These are phyloP conservation scores for Penicillium rolfsii DNA, from an alignment of 2,329 filamentous ascomycete species.

Conservation along the genomic window DNA sequence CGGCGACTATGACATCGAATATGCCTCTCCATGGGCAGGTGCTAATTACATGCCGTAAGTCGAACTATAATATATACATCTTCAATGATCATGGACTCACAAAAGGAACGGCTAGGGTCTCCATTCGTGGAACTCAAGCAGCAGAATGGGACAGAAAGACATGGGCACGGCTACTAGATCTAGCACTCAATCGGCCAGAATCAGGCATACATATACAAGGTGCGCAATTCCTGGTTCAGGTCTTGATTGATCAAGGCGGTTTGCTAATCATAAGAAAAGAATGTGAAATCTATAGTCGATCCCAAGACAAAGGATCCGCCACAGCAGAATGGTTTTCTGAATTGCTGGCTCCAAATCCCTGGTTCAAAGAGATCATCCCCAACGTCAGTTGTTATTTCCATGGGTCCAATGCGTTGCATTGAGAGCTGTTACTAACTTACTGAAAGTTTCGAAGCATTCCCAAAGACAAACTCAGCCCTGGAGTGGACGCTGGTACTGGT, in stretches of 20 bases:
- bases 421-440: neutral
- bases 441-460: conserved; percentile 63
- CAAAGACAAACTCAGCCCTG: conserved; percentile 59
- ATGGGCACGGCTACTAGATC: conserved; percentile 13
- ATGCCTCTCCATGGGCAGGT: too few species aligned
- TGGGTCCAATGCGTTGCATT: neutral
- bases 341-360: conserved; percentile 66
- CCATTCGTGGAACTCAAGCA: conserved; percentile 9
- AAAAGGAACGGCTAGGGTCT: conserved; percentile 5
- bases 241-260: neutral
- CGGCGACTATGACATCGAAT: too few species aligned
- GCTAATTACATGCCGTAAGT: too few species aligned
- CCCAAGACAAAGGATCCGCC: conserved; percentile 61
- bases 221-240: neutral
- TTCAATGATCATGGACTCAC: neutral
- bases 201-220: conserved; percentile 21
- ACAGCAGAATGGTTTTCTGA: conserved; percentile 65
- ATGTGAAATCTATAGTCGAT: conserved; percentile 57
- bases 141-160: conserved; percentile 20
- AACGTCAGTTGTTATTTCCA: conserved; percentile 53
- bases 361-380: conserved; percentile 70
- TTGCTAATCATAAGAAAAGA: conserved; percentile 32
- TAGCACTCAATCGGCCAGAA: conserved; percentile 14
- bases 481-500: conserved; percentile 69
- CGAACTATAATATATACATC: neutral